Evolutionary conservation across 257 asterid species (phyloP).

Genomic region (Przewalskia tangutica): DNA sequence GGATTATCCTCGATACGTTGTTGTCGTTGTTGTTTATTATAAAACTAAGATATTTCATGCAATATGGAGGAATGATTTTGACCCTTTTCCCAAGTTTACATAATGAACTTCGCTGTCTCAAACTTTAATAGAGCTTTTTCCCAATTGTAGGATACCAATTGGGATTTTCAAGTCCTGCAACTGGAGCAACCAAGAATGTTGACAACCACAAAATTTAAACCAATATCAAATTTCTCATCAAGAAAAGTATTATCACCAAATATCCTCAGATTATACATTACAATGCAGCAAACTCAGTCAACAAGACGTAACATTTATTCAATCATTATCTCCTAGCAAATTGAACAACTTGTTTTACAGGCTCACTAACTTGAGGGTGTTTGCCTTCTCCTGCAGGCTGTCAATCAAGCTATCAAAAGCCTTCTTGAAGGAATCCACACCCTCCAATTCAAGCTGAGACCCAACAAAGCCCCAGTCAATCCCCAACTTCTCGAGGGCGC

Average conservation of each 20-base stretch:
- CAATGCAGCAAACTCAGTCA: conserved; percentile 17
- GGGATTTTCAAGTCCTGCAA: background rate
- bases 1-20: too few species aligned
- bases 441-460: conserved; percentile 80
- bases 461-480: conserved; percentile 84
- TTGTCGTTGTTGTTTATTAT: too few species aligned
- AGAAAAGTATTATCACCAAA: background rate
- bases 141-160: background rate
- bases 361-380: conserved; percentile 66
- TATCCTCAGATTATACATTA: conserved; percentile 15
- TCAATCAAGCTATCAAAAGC: conserved; percentile 93
- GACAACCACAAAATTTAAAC: background rate
- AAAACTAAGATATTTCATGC: too few species aligned
- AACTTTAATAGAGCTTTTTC: too few species aligned
- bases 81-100: too few species aligned
- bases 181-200: background rate
- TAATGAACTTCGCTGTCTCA: too few species aligned
- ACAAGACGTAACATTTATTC: conserved; percentile 12
- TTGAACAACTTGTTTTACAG: conserved; percentile 23
- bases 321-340: conserved; percentile 5
- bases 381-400: conserved; percentile 94
- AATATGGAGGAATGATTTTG: too few species aligned
- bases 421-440: conserved; percentile 95
- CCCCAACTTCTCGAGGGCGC: conserved; percentile 85
- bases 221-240: background rate